phyloP scores from a whole-genome alignment of 108 stramenopile genomes.

The Cylindrotheca closterium region DNA sequence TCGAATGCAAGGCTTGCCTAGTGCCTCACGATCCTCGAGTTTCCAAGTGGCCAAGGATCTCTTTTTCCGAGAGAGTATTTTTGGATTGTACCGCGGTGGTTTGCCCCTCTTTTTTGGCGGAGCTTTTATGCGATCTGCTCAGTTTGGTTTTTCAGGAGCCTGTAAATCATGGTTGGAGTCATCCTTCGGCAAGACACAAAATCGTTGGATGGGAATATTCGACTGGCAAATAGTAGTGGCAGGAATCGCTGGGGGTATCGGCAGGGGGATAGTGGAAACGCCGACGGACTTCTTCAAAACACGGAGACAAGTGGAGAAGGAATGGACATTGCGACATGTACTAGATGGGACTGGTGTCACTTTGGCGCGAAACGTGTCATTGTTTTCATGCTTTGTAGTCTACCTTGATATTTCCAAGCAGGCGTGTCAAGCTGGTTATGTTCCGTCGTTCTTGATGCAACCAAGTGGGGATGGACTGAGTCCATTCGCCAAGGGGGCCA shows the following conservation, averaged over 20 bases:
- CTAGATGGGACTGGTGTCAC: slow-evolving; percentile 74
- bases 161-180: slow-evolving; percentile 48
- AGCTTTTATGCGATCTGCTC: slow-evolving; percentile 74
- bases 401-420: slow-evolving; percentile 78
- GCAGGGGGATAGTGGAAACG: slow-evolving; percentile 76
- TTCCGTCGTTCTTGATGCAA: slow-evolving; percentile 20
- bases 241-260: slow-evolving; percentile 77
- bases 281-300: slow-evolving; percentile 86
- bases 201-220: slow-evolving; percentile 44
- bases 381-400: slow-evolving; percentile 69
- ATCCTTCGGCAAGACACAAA: slow-evolving; percentile 9
- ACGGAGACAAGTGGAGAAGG: slow-evolving; percentile 60
- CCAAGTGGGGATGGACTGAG: slow-evolving; percentile 23
- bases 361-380: slow-evolving; percentile 60
- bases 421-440: slow-evolving; percentile 33
- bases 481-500: slow-evolving; percentile 73
- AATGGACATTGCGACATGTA: slow-evolving; percentile 52
- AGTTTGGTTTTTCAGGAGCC: slow-evolving; percentile 77
- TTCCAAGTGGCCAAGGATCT: slow-evolving; percentile 44
- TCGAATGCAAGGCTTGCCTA: slow-evolving; percentile 43
- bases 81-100: slow-evolving; percentile 74
- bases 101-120: slow-evolving; percentile 79
- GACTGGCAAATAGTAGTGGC: slow-evolving; percentile 73
- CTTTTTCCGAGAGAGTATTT: slow-evolving; percentile 52
- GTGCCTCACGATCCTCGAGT: slow-evolving; percentile 23